Percentiles rank a stretch among this genome's conserved stretches.
These are phyloP conservation scores for Silene coronaria DNA, from an alignment of 179 eudicot genomes.

Conservation along the genomic window DNA sequence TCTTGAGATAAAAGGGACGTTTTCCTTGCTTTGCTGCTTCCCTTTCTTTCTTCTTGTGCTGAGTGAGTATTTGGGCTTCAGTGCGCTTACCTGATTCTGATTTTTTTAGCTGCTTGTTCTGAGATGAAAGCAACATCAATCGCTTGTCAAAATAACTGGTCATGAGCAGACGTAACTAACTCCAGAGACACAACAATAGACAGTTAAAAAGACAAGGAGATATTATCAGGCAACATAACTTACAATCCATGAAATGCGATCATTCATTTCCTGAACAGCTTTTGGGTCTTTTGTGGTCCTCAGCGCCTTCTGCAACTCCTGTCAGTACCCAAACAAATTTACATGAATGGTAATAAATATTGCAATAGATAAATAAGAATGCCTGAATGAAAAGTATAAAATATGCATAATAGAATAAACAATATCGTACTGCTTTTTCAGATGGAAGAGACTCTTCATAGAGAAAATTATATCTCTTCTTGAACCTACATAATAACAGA, in stretches of 20 bases:
- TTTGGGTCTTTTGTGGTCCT: slow-evolving; percentile 57
- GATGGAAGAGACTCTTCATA: slow-evolving; percentile 66
- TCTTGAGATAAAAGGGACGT: slow-evolving; percentile 72
- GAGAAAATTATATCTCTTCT: slow-evolving; percentile 72
- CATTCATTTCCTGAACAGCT: slow-evolving; percentile 41
- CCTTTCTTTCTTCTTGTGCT: slow-evolving; percentile 86
- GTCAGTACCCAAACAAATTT: slow-evolving; percentile 16
- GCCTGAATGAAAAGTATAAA: not conserved
- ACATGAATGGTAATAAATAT: not conserved
- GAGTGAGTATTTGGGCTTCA: slow-evolving; percentile 54
- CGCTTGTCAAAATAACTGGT: not conserved
- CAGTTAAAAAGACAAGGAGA: no score
- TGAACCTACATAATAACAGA: slow-evolving; percentile 46
- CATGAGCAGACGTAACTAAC: not conserved
- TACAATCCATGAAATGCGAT: slow-evolving; percentile 57
- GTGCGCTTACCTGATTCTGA: slow-evolving; percentile 48
- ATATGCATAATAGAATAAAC: not conserved
- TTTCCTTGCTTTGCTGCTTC: slow-evolving; percentile 92
- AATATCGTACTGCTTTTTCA: slow-evolving; percentile 59
- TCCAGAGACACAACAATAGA: no score
- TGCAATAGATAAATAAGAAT: not conserved
- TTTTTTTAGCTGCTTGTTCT: slow-evolving; percentile 68
- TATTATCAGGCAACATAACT: slow-evolving; percentile 30
- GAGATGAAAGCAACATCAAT: slow-evolving; percentile 20
- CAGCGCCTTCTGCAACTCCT: slow-evolving; percentile 60